Evolutionary conservation across 2,329 filamentous ascomycete species (phyloP).

Genomic region (Aspergillus alliaceus): DNA sequence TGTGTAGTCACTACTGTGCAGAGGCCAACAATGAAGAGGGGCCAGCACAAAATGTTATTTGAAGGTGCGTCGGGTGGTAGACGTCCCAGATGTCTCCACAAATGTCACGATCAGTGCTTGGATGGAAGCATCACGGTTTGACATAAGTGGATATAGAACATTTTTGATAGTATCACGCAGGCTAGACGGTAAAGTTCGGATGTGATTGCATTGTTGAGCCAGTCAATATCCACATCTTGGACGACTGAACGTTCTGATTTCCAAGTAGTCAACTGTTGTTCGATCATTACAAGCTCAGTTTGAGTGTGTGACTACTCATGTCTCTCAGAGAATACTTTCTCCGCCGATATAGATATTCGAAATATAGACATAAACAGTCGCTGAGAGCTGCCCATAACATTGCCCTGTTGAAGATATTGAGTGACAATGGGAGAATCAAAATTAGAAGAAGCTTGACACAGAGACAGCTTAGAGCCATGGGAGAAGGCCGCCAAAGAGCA

Average conservation of each 20-base stretch:
- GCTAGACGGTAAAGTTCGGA: conserved; percentile 7
- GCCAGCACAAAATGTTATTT: conserved; percentile 8
- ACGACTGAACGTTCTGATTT: background rate
- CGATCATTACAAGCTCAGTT: background rate
- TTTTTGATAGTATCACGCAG: conserved; percentile 1
- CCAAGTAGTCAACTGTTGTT: background rate
- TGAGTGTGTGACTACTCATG: background rate
- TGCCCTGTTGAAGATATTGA: background rate
- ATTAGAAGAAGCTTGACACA: background rate
- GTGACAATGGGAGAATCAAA: background rate
- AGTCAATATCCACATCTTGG: background rate
- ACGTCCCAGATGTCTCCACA: background rate
- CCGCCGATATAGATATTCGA: background rate
- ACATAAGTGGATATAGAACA: background rate
- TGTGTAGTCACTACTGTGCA: background rate
- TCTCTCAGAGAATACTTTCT: background rate
- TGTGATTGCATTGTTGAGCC: background rate
- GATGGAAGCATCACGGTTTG: background rate
- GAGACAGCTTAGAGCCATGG: background rate
- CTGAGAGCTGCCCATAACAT: conserved; percentile 6
- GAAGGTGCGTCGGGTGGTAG: background rate
- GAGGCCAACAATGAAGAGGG: conserved; percentile 3
- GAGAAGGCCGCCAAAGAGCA: conserved; percentile 6
- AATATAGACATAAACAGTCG: conserved; percentile 3
- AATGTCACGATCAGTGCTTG: background rate